Conservation (phyloP, 257 asterid species). For the Capsicum baccatum region DNA sequence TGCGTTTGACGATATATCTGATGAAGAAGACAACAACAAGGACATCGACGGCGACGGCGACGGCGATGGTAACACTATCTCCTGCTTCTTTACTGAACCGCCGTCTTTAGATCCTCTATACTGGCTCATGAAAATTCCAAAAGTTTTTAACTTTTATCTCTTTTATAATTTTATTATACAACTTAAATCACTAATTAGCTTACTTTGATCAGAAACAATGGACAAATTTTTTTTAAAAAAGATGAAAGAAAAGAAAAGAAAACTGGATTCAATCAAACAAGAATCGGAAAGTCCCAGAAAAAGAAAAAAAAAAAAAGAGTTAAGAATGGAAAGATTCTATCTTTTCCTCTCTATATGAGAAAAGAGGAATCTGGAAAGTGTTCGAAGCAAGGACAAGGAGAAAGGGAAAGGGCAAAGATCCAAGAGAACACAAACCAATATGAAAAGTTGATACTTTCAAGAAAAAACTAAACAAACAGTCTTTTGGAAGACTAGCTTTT, state of each 20-base stretch:
- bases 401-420: not conserved
- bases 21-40: constrained; percentile 12
- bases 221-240: not conserved
- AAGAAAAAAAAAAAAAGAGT: not conserved
- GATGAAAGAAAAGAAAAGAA: too few relatives aligned
- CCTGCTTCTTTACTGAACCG: constrained; percentile 22
- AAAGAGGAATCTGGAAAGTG: constrained; percentile 4
- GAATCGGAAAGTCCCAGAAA: not conserved
- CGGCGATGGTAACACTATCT: constrained; percentile 20
- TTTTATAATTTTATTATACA: not conserved
- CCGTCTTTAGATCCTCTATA: constrained; percentile 27
- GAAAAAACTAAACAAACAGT: not conserved
- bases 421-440: not conserved
- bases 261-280: constrained; percentile 12
- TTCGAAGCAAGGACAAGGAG: not conserved
- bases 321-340: constrained; percentile 21
- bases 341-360: not conserved
- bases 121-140: constrained; percentile 27
- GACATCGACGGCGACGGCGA: constrained; percentile 1
- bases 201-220: not conserved
- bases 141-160: not conserved
- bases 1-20: constrained; percentile 14
- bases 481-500: not conserved
- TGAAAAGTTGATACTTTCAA: constrained; percentile 7
- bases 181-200: not conserved